Evolutionary conservation across 345 rosid species (phyloP), one percentile per base, ranked within the genome.

Genomic region (Pistacia vera): DNA sequence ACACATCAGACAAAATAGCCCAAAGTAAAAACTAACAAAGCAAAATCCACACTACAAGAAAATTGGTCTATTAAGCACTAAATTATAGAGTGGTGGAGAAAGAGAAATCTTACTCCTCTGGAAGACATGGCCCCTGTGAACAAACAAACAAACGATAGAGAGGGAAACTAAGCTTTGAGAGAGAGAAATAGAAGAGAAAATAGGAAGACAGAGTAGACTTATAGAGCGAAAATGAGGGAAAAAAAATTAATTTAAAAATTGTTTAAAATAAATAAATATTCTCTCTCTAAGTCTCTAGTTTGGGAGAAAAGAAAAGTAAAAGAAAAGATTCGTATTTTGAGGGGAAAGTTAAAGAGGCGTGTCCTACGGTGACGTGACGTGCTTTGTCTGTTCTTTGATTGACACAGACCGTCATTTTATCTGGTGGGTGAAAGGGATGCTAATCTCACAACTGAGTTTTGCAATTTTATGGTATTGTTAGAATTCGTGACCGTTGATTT

Each of bases 41-140:
- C 5, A 18, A 59, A 72, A 1, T 25, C 28, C 9, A 59, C 48
- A 38, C 17, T 0, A 25, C 17, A 57, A 64, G 35, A 10, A 68
- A 59, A 38, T 2, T 28, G 38, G 58, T n/a, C 33, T 58, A 28
- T 11, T 13, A 68, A 55, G n/a, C 54, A 59, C 22, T 25, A 46
- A 49, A 14, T 30, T 11, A 44, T 11, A 41, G 44, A 3, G 22
- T 16, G 14, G 57, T 22, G 59, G 35, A 60, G 35, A 62, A 44
- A 36, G n/a, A 65, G 6, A 73, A 16, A 66, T 33, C 84, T 82
- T 79, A 88, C 91, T 72, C 91, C 83, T 82, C 84, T 75, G 75
- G 77, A 88, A 70, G 89, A 66, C 87, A 85, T 85, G 67, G 74
- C 78, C 51, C 71, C 81, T 56, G 38, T 55, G 62, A 52, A 60